phyloP scores from a whole-genome alignment of 768 basidiomycete species.

The Neoboletus magnificus region DNA sequence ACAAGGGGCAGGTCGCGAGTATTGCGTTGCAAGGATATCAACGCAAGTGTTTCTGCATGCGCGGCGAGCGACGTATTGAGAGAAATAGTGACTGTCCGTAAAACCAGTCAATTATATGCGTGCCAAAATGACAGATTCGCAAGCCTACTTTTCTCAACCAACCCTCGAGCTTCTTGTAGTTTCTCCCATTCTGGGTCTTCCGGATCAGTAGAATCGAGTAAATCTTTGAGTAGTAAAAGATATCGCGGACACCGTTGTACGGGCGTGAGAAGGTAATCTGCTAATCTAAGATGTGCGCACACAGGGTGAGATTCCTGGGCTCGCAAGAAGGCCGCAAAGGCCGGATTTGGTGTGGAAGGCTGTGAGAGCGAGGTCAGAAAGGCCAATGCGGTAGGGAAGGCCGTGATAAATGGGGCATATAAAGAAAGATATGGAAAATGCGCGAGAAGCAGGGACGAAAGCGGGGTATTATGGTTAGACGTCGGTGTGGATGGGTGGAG shows the following conservation, averaged over 20 bases:
- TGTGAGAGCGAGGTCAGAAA: slow-evolving; percentile 54
- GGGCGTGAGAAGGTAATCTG: slow-evolving; percentile 83
- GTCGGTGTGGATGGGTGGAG: slow-evolving; percentile 22
- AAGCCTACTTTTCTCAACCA: slow-evolving; percentile 73
- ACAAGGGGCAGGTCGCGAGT: slow-evolving; percentile 75
- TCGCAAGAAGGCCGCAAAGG: slow-evolving; percentile 62
- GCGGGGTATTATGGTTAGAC: slow-evolving; percentile 34
- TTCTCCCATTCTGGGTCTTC: slow-evolving; percentile 67
- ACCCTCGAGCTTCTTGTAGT: slow-evolving; percentile 54
- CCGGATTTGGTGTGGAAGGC: slow-evolving; percentile 35
- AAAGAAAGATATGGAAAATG: slow-evolving; percentile 89
- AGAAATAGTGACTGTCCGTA: slow-evolving; percentile 60
- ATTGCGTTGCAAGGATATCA: slow-evolving; percentile 76
- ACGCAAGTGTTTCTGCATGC: slow-evolving; percentile 70
- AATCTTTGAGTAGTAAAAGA: slow-evolving; percentile 77
- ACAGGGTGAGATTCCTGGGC: slow-evolving; percentile 64
- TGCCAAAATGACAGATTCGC: background rate
- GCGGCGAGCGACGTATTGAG: slow-evolving; percentile 77
- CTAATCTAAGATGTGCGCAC: slow-evolving; percentile 71
- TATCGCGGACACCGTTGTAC: slow-evolving; percentile 89
- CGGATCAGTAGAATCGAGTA: slow-evolving; percentile 61
- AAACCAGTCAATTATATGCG: slow-evolving; percentile 7
- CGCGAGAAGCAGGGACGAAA: slow-evolving; percentile 63
- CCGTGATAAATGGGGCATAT: slow-evolving; percentile 80
- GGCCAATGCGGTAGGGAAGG: slow-evolving; percentile 66